phyloP scores from a whole-genome alignment of 2,329 filamentous ascomycete species.

The Pseudodiploospora longispora region DNA sequence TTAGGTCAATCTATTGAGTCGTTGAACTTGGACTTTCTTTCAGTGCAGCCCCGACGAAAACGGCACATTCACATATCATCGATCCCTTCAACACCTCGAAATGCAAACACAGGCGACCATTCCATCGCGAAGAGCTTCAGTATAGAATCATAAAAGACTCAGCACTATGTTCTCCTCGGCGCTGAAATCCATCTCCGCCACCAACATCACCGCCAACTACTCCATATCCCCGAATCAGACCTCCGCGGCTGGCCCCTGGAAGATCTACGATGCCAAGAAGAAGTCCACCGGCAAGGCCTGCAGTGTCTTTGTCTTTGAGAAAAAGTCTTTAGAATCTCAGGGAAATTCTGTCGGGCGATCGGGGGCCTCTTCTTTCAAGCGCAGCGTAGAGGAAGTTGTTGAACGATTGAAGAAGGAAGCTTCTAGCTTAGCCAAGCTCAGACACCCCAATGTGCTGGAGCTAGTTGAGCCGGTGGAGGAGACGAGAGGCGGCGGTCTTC shows the following conservation, averaged over 20 bases:
- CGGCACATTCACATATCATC: too few species aligned
- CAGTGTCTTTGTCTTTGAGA: conserved; percentile 92
- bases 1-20: too few species aligned
- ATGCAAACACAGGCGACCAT: too few species aligned
- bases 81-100: too few species aligned
- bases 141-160: neutral
- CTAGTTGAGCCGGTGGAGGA: conserved; percentile 94
- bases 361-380: conserved; percentile 61
- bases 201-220: conserved; percentile 91
- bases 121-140: too few species aligned
- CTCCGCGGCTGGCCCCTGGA: conserved; percentile 88
- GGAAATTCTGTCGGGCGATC: conserved; percentile 30
- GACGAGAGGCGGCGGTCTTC: conserved; percentile 79
- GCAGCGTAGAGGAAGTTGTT: conserved; percentile 78
- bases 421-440: conserved; percentile 74
- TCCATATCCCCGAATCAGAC: conserved; percentile 66
- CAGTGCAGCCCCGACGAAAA: too few species aligned
- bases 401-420: conserved; percentile 90
- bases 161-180: conserved; percentile 81
- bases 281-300: conserved; percentile 85
- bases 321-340: conserved; percentile 67
- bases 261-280: conserved; percentile 95
- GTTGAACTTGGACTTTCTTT: too few species aligned
- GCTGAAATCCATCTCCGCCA: conserved; percentile 82
- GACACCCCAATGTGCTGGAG: conserved; percentile 88